Conservation (phyloP, 73 alveolate genomes). For the Paramecium tetraurelia region DNA sequence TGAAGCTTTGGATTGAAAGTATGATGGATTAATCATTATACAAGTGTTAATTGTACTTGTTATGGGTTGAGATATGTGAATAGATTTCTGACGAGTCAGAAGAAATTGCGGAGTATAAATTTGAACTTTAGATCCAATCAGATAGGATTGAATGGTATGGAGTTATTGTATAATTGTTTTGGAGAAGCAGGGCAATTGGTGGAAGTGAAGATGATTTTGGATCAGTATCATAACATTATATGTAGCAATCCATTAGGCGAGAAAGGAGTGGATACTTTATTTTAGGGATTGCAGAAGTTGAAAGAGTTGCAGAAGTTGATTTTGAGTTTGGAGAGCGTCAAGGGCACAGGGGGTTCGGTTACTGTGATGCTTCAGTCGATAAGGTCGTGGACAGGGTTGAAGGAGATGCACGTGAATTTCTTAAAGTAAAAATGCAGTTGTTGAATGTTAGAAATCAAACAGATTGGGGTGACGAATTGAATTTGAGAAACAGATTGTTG, state of each 20-base stretch:
- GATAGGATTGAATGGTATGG: not conserved
- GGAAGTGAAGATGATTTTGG: not conserved
- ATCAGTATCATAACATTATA: not conserved
- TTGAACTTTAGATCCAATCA: conserved; percentile 32
- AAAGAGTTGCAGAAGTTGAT: not conserved
- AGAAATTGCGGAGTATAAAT: not conserved
- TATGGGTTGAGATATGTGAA: conserved; percentile 39
- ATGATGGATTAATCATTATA: not conserved
- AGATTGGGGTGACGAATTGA: not conserved
- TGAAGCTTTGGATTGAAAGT: conserved; percentile 10
- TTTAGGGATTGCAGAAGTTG: not conserved
- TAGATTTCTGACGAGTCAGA: not conserved
- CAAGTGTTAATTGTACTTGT: not conserved
- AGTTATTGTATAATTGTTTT: not conserved
- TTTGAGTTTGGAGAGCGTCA: not conserved
- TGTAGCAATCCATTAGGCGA: conserved; percentile 12
- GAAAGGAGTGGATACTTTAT: conserved; percentile 15
- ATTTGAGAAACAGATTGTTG: not conserved
- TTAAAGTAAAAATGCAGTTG: not conserved
- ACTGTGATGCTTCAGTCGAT: not conserved
- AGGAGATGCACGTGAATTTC: not conserved
- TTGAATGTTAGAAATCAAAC: not conserved
- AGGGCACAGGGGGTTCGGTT: not conserved
- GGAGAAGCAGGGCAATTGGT: not conserved
- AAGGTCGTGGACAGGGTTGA: not conserved